Percentiles rank a stretch among this genome's conserved stretches.
Evolutionary conservation across 345 rosid species (phyloP).

Genomic region (Salix arbutifolia): DNA sequence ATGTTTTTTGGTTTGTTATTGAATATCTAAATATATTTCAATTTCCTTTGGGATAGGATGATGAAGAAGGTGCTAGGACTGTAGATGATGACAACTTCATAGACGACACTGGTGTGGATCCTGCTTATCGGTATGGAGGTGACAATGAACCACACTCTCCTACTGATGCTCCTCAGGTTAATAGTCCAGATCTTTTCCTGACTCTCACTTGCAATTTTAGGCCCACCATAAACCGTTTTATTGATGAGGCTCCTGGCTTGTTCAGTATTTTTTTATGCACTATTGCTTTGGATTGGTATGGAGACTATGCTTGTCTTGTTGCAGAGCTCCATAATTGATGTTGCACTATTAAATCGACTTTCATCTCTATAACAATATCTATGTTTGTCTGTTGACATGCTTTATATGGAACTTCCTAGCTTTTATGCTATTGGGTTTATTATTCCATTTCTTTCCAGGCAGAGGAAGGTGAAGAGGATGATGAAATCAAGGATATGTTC

Average conservation of each 20-base stretch:
- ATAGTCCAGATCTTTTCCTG: not conserved
- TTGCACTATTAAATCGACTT: not conserved
- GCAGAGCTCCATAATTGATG: not conserved
- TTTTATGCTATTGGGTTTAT: not conserved
- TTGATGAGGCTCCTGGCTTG: not conserved
- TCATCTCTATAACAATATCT: not conserved
- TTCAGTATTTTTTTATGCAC: not conserved
- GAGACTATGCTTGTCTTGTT: not conserved
- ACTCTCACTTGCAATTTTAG: not conserved
- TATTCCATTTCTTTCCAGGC: constrained; percentile 43
- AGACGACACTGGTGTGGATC: constrained; percentile 86
- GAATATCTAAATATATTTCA: not conserved
- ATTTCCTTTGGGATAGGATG: constrained; percentile 49
- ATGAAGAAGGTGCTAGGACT: constrained; percentile 78
- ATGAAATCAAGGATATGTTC: constrained; percentile 73
- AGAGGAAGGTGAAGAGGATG: constrained; percentile 90
- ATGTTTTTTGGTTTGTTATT: not conserved
- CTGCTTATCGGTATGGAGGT: constrained; percentile 67
- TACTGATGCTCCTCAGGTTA: constrained; percentile 76
- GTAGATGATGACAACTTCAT: constrained; percentile 91
- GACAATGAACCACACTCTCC: constrained; percentile 58
- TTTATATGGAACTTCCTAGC: not conserved
- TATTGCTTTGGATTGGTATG: not conserved
- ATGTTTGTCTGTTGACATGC: not conserved
- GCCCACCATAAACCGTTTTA: not conserved